Evolutionary conservation across 2,329 filamentous ascomycete species (phyloP).

Genomic region (Penicillium olsonii): DNA sequence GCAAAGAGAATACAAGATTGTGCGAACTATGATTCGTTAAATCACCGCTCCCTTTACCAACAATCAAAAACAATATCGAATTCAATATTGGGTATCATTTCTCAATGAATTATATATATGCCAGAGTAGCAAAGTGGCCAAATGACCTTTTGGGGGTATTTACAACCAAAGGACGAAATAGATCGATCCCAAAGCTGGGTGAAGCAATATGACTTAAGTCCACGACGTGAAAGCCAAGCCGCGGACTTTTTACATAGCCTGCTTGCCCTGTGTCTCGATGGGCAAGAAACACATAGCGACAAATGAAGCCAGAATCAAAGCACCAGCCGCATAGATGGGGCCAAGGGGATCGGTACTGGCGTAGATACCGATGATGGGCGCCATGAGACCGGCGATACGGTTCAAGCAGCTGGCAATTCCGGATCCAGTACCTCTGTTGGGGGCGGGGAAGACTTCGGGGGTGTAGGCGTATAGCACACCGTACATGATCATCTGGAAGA

Average conservation of each 20-base stretch:
- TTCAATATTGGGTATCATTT: not conserved
- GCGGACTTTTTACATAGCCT: constrained; percentile 32
- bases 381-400: constrained; percentile 44
- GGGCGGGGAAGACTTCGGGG: constrained; percentile 59
- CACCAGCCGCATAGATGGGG: constrained; percentile 48
- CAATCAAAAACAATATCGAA: too few relatives aligned
- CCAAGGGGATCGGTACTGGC: constrained; percentile 37
- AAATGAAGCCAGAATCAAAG: constrained; percentile 43
- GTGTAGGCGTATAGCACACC: constrained; percentile 61
- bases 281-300: constrained; percentile 46
- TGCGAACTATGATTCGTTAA: too few relatives aligned
- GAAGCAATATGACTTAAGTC: not conserved
- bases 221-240: not conserved
- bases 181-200: too few relatives aligned
- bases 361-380: constrained; percentile 46
- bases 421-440: constrained; percentile 56
- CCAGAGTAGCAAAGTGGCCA: not conserved
- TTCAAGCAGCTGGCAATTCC: constrained; percentile 50
- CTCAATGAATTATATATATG: not conserved
- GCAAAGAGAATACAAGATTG: too few relatives aligned
- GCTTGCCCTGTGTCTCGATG: constrained; percentile 46
- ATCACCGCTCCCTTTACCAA: too few relatives aligned
- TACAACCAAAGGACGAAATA: not conserved
- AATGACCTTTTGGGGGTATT: not conserved
- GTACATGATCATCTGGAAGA: constrained; percentile 58